Percentiles rank a stretch among this genome's conserved stretches.
Evolutionary conservation across 139 green algal species (phyloP).

Genomic region (Tetradesmus lagerheimii): DNA sequence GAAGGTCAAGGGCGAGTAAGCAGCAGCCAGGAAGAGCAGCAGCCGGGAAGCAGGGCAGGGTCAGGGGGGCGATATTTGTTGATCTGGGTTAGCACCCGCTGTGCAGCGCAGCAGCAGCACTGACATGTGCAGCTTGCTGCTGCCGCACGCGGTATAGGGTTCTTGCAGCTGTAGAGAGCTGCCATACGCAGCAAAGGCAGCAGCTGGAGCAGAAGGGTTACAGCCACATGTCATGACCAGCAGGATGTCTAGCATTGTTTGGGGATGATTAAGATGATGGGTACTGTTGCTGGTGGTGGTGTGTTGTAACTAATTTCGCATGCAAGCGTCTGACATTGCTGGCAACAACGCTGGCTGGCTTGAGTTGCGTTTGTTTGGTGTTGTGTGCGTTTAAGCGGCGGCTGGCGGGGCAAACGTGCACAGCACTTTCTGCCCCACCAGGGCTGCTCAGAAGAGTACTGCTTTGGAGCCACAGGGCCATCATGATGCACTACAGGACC

Average conservation of each 20-base stretch:
- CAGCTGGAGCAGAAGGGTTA: neutral
- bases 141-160: neutral
- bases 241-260: neutral
- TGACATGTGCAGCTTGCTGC: neutral
- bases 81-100: neutral
- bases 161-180: neutral
- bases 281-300: neutral
- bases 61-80: neutral
- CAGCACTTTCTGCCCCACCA: too few relatives aligned
- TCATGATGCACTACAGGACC: too few relatives aligned
- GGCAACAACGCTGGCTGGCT: too few relatives aligned
- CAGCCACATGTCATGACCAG: neutral
- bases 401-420: too few relatives aligned
- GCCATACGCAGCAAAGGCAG: neutral
- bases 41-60: neutral
- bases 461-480: too few relatives aligned
- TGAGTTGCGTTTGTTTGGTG: neutral
- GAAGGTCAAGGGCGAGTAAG: slow-evolving; percentile 32
- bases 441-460: too few relatives aligned
- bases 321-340: neutral
- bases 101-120: neutral
- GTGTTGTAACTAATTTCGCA: neutral
- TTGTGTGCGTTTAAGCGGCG: neutral
- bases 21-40: slow-evolving; percentile 31
- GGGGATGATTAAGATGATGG: too few relatives aligned